A percentile compares a stretch with the other conserved stretches of the same genome.
Conservation (phyloP, 2,329 filamentous ascomycete genomes). For the Aspergillus carbonarius region DNA sequence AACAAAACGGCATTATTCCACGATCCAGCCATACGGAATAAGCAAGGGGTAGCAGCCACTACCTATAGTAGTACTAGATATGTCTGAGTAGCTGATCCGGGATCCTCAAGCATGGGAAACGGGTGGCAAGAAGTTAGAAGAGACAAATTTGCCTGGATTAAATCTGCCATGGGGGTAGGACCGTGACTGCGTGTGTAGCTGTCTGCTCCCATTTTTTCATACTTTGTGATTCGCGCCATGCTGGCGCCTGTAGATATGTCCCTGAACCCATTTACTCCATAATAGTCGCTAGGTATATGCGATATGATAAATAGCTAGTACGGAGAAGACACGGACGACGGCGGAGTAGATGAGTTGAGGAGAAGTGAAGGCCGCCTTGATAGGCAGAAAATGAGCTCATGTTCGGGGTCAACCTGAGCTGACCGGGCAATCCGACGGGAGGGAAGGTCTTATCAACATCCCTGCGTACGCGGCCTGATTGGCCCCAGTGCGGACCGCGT, state of each 20-base stretch:
- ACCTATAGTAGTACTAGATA: no score
- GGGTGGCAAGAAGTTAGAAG: neutral
- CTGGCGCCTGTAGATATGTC: neutral
- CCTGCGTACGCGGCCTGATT: neutral
- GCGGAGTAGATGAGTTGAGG: neutral
- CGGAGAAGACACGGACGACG: neutral
- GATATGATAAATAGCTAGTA: neutral
- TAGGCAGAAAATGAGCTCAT: constrained; percentile 1
- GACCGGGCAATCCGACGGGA: neutral
- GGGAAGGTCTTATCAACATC: constrained; percentile 1
- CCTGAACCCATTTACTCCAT: neutral
- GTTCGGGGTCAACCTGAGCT: neutral
- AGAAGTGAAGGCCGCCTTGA: neutral
- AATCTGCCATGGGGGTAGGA: neutral
- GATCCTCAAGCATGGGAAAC: neutral
- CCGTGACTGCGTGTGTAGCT: no score
- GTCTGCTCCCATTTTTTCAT: neutral
- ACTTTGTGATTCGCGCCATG: neutral
- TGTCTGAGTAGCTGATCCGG: neutral
- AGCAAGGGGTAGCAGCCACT: neutral
- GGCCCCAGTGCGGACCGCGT: neutral
- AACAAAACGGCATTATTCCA: neutral
- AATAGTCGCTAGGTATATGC: neutral
- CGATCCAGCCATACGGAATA: neutral
- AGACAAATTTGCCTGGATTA: neutral